phyloP scores from a whole-genome alignment of 306 rosid species.

The Ormosia emarginata region DNA sequence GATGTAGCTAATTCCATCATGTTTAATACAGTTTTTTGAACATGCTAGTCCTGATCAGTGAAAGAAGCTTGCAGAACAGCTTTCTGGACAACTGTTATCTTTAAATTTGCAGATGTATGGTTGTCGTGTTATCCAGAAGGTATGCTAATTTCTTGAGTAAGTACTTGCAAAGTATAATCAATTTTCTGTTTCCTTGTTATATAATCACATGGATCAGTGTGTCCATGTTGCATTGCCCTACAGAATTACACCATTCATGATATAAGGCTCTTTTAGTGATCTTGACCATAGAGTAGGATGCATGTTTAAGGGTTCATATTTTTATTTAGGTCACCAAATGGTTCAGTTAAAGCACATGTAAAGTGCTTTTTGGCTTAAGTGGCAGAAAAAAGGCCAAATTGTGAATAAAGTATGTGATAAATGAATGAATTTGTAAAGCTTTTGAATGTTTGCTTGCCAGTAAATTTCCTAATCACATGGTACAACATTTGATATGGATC shows the following conservation, averaged over 20 bases:
- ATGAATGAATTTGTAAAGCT: background rate
- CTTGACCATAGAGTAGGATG: background rate
- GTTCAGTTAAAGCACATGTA: background rate
- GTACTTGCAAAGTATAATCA: background rate
- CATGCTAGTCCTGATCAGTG: slow-evolving; percentile 60
- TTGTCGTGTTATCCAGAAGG: slow-evolving; percentile 84
- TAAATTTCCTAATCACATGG: too few relatives aligned
- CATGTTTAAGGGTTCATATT: background rate
- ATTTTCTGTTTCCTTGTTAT: background rate
- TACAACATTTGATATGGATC: too few relatives aligned
- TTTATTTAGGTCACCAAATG: background rate
- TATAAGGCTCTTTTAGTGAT: background rate
- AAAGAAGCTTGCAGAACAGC: slow-evolving; percentile 56
- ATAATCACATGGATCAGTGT: background rate
- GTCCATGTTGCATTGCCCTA: background rate
- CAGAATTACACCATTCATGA: background rate
- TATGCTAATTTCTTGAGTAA: slow-evolving; percentile 18
- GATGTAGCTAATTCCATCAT: background rate
- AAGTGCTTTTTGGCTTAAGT: background rate
- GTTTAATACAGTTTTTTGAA: slow-evolving; percentile 48
- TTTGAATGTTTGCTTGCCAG: too few relatives aligned
- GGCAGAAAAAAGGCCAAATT: background rate
- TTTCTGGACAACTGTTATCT: slow-evolving; percentile 49
- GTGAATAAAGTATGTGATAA: background rate
- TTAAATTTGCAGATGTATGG: slow-evolving; percentile 79